Conservation (phyloP, 2,329 filamentous ascomycete genomes). For the Decorospora gaudefroyi region DNA sequence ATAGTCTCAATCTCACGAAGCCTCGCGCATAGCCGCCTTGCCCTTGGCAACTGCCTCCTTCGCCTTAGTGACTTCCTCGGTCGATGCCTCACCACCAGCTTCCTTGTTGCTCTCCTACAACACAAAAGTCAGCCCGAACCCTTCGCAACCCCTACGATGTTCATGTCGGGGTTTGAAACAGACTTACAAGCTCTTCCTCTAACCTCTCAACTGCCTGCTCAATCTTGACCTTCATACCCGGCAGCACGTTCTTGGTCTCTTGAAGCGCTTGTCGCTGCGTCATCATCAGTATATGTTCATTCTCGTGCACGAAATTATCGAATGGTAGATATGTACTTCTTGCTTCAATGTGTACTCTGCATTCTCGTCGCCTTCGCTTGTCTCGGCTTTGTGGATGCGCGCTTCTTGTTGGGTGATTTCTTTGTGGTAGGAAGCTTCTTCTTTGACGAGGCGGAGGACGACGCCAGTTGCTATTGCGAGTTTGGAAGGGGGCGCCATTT, state of each 20-base stretch:
- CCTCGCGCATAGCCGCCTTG: conserved; percentile 47
- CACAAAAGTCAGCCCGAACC: too few species aligned
- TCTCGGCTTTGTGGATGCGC: conserved; percentile 70
- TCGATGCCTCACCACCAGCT: conserved; percentile 43
- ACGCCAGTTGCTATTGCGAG: conserved; percentile 80
- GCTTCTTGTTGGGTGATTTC: conserved; percentile 77
- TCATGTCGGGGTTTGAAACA: too few species aligned
- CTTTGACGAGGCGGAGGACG: conserved; percentile 83
- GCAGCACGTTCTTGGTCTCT: conserved; percentile 85
- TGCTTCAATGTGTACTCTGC: conserved; percentile 80
- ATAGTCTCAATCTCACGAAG: conserved; percentile 15
- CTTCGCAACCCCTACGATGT: too few species aligned
- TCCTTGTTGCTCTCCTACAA: conserved; percentile 50
- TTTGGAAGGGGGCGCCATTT: conserved; percentile 76
- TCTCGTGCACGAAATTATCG: background rate
- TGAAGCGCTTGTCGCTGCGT: conserved; percentile 75
- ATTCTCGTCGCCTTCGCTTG: conserved; percentile 69
- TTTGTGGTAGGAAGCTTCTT: conserved; percentile 87
- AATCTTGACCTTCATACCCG: conserved; percentile 71
- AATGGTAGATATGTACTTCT: conserved; percentile 63
- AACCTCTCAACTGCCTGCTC: conserved; percentile 71
- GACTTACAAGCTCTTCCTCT: conserved; percentile 73
- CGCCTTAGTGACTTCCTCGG: conserved; percentile 55
- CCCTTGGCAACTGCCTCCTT: conserved; percentile 49
- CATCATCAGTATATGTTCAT: conserved; percentile 11